Evolutionary conservation across 345 rosid genomes (phyloP), one percentile per base, ranked within the genome.

Genomic region (Eucalyptus dawsonii): DNA sequence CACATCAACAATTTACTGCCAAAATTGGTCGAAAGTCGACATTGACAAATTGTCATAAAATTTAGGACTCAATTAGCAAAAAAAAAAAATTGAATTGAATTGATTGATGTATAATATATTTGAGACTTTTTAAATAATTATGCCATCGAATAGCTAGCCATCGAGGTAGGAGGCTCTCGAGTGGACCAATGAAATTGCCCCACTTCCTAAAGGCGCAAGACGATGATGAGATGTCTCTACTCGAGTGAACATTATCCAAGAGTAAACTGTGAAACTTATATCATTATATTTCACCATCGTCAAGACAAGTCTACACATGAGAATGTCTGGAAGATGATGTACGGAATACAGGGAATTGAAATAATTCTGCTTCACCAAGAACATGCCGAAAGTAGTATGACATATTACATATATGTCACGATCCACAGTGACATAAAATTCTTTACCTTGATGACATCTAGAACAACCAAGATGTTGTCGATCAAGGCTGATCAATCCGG

Each of bases 121-220:
- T 21, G 8, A 22, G 11, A 53, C 25, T 62, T 14, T 29, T 14
- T 29, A 9, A n/a, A 65, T 0, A 65, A 29, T 29, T 29, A 4
- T 65, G 9, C 19, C 19, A 65, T 3, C 3, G 9, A 65, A 14
- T 14, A 65, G 34, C 6, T 29, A 65, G 34, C 12, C 4, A 5
- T 65, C 5, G 5, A 29, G 72, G 0, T 27, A 11, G 31, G 67
- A 62, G 9, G 37, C 16, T n/a, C 16, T 29, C 1, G 10, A 17
- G 19, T 14, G 16, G 37, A 15, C 37, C 31, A 10, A 56, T 56
- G 62, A 56, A 56, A 62, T 29, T 25, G 31, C 16, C 9, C 4
- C 56, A 53, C 0, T 53, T 51, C 22, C 1, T 6, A 1, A 1
- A 51, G 2, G 4, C 2, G 2, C 9, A 14, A n/a, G 4, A 15